These are phyloP conservation scores for Saccharomycopsis javanensis DNA, from an alignment of 805 yeast species.

Conservation along the genomic window DNA sequence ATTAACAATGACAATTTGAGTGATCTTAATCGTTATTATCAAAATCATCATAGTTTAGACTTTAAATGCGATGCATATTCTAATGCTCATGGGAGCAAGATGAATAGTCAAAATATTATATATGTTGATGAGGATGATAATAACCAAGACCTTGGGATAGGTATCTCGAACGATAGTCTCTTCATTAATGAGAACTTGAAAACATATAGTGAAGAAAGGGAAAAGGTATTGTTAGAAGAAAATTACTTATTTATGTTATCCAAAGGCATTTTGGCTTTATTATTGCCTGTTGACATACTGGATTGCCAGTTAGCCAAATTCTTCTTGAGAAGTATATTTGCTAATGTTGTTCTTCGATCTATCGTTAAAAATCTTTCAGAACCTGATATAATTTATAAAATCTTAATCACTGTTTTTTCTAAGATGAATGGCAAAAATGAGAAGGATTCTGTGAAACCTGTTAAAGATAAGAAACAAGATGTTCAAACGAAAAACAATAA, in stretches of 20 bases:
- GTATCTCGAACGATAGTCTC: neutral
- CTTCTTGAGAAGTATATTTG: slow-evolving; percentile 32
- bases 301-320: slow-evolving; percentile 32
- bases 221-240: slow-evolving; percentile 21
- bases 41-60: too few species aligned
- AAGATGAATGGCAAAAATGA: neutral
- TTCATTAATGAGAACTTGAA: neutral
- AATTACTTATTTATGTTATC: slow-evolving; percentile 31
- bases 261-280: slow-evolving; percentile 26
- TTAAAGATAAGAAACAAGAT: neutral
- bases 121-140: neutral
- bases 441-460: neutral
- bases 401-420: slow-evolving; percentile 22
- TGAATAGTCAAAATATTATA: too few species aligned
- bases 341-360: slow-evolving; percentile 35
- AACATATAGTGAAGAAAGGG: neutral
- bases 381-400: slow-evolving; percentile 43
- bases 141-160: neutral
- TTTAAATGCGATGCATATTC: too few species aligned
- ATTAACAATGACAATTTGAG: slow-evolving; percentile 5
- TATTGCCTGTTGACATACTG: slow-evolving; percentile 34
- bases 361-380: slow-evolving; percentile 37
- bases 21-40: neutral
- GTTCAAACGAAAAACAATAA: neutral
- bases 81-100: too few species aligned